These are phyloP conservation scores for Phanerochaete carnosa DNA, from an alignment of 768 basidiomycete species.

Conservation along the genomic window DNA sequence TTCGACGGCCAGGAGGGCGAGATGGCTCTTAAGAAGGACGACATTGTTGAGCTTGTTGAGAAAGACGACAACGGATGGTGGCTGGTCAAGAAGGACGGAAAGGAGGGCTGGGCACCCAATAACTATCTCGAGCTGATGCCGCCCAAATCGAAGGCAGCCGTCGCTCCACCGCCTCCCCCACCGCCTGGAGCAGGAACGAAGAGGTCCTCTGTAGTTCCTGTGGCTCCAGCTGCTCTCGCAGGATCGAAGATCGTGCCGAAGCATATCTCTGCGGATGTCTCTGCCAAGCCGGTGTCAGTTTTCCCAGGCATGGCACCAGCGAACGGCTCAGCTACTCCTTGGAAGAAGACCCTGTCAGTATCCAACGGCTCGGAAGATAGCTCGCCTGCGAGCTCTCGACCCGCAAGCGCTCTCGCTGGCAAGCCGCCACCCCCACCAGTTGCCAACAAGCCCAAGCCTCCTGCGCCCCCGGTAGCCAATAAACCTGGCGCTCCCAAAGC, in stretches of 20 bases:
- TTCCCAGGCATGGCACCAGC: constrained; percentile 71
- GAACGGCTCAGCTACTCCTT: constrained; percentile 69
- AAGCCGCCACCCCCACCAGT: constrained; percentile 58
- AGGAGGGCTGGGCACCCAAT: constrained; percentile 93
- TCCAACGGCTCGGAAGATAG: constrained; percentile 28
- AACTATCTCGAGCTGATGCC: constrained; percentile 87
- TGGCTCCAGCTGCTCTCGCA: constrained; percentile 24
- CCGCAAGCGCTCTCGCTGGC: constrained; percentile 44
- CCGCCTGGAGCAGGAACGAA: constrained; percentile 35
- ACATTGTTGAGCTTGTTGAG: constrained; percentile 86
- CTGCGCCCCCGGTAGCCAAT: constrained; percentile 51
- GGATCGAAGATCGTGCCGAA: constrained; percentile 30
- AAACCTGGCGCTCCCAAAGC: constrained; percentile 42
- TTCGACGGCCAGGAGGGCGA: constrained; percentile 94
- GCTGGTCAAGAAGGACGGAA: constrained; percentile 80
- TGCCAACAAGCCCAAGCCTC: constrained; percentile 61
- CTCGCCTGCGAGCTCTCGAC: constrained; percentile 46
- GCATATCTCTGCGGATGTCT: constrained; percentile 51
- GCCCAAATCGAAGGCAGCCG: constrained; percentile 57
- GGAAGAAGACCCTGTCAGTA: constrained; percentile 56
- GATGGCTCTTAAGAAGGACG: constrained; percentile 86
- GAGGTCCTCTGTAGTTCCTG: constrained; percentile 34
- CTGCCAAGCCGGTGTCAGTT: constrained; percentile 77
- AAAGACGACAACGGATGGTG: constrained; percentile 98
- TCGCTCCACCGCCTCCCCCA: constrained; percentile 66